A percentile compares a stretch with the other conserved stretches of the same genome.
Evolutionary conservation across 2,329 filamentous ascomycete species (phyloP).

Genomic region (Blastomyces percursus): DNA sequence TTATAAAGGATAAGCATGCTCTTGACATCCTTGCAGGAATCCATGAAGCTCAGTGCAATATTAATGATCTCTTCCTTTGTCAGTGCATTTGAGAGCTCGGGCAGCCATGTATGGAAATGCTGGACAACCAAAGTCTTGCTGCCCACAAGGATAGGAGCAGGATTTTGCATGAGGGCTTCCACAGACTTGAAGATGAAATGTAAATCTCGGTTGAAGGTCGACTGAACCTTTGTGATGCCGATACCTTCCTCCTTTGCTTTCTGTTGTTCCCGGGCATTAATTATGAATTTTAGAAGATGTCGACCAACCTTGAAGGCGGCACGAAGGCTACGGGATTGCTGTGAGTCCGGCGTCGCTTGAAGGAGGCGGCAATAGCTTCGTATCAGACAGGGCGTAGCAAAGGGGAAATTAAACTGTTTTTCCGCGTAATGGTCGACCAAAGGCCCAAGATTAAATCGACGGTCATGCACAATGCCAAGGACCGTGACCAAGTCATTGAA

Average conservation of each 20-base stretch:
- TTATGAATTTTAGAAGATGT: slow-evolving; percentile 89
- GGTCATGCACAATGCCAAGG: slow-evolving; percentile 84
- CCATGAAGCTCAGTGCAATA: slow-evolving; percentile 85
- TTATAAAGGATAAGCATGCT: slow-evolving; percentile 90
- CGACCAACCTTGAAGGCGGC: slow-evolving; percentile 91
- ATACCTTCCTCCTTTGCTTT: slow-evolving; percentile 79
- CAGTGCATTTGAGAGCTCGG: slow-evolving; percentile 69
- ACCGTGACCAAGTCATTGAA: slow-evolving; percentile 86
- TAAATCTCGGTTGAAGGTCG: slow-evolving; percentile 71
- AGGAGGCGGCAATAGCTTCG: slow-evolving; percentile 76
- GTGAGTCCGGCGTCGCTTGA: slow-evolving; percentile 68
- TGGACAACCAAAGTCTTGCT: slow-evolving; percentile 93
- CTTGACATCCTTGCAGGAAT: slow-evolving; percentile 75
- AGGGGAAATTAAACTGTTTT: slow-evolving; percentile 81
- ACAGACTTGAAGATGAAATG: slow-evolving; percentile 81
- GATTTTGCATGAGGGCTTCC: slow-evolving; percentile 79
- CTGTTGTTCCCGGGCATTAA: slow-evolving; percentile 76
- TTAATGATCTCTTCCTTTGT: slow-evolving; percentile 76
- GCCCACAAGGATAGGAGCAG: slow-evolving; percentile 73
- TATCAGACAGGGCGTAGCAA: slow-evolving; percentile 78
- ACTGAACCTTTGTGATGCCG: slow-evolving; percentile 61
- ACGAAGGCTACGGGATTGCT: slow-evolving; percentile 71
- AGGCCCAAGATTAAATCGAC: slow-evolving; percentile 81
- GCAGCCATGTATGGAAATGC: slow-evolving; percentile 96
- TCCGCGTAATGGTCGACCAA: slow-evolving; percentile 87